Percentiles rank a stretch among this genome's conserved stretches.
Conservation (phyloP, 345 rosid species). For the Tarenaya hassleriana region DNA sequence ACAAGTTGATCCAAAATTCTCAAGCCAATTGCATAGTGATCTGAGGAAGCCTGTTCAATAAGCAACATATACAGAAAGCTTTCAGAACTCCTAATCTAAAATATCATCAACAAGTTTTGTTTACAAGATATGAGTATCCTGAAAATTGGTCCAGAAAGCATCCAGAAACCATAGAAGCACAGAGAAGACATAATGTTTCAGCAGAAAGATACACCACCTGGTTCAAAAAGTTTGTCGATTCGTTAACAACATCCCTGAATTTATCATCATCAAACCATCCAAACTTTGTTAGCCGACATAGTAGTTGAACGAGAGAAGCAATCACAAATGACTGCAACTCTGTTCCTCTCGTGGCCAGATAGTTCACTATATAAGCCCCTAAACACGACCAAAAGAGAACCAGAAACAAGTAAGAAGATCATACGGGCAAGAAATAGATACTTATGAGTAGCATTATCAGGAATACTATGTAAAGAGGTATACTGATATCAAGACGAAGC, state of each 20-base stretch:
- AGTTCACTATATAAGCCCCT: slow-evolving; percentile 81
- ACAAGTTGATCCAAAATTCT: slow-evolving; percentile 95
- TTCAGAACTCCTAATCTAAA: not conserved
- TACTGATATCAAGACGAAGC: slow-evolving; percentile 94
- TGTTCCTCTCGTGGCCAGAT: slow-evolving; percentile 91
- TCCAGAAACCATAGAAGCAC: slow-evolving; percentile 19
- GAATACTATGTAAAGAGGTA: slow-evolving; percentile 17
- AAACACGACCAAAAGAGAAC: slow-evolving; percentile 9
- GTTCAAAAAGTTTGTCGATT: slow-evolving; percentile 75
- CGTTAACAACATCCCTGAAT: slow-evolving; percentile 79
- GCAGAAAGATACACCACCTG: slow-evolving; percentile 47
- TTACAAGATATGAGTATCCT: slow-evolving; percentile 10
- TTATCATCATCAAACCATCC: slow-evolving; percentile 99
- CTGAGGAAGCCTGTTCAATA: slow-evolving; percentile 60
- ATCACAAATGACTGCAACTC: slow-evolving; percentile 76
- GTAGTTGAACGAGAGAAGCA: slow-evolving; percentile 78
- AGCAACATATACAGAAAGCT: slow-evolving; percentile 19
- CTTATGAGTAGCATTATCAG: not conserved
- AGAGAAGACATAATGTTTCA: slow-evolving; percentile 3
- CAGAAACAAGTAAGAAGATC: slow-evolving; percentile 15
- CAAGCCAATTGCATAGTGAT: slow-evolving; percentile 88
- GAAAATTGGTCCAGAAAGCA: not conserved
- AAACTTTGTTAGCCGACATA: slow-evolving; percentile 90
- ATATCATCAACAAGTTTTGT: slow-evolving; percentile 2
- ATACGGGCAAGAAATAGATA: slow-evolving; percentile 1